Evolutionary conservation across 352 stramenopile genomes (phyloP).

Genomic region (Phytophthora brassicae): DNA sequence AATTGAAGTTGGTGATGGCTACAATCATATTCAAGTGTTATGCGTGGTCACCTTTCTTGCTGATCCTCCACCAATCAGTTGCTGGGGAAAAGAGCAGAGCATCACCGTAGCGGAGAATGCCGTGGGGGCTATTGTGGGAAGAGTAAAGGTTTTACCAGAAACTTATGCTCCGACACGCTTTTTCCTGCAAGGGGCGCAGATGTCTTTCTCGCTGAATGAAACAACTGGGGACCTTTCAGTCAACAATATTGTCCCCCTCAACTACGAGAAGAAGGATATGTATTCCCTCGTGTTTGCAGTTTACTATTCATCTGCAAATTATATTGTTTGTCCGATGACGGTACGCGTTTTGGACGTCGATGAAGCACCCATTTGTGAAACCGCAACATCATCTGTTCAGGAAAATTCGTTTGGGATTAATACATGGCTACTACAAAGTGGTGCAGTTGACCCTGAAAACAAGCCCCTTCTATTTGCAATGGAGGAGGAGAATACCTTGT

Average conservation of each 20-base stretch:
- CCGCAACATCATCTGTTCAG: slow-evolving; percentile 18
- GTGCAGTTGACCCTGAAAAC: slow-evolving; percentile 22
- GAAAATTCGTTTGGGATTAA: slow-evolving; percentile 38
- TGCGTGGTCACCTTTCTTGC: slow-evolving; percentile 24
- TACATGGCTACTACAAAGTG: slow-evolving; percentile 19
- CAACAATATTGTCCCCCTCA: slow-evolving; percentile 29
- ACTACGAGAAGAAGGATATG: slow-evolving; percentile 37
- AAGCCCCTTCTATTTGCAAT: slow-evolving; percentile 14
- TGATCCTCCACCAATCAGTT: slow-evolving; percentile 40
- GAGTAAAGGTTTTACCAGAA: slow-evolving; percentile 12
- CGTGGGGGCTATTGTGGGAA: slow-evolving; percentile 9
- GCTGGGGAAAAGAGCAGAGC: slow-evolving; percentile 18
- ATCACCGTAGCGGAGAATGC: slow-evolving; percentile 23
- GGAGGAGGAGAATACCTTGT: not conserved
- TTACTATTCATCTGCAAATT: slow-evolving; percentile 34
- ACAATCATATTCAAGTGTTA: slow-evolving; percentile 23
- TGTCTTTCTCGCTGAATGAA: slow-evolving; percentile 42
- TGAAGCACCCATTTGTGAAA: slow-evolving; percentile 43
- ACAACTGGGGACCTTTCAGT: slow-evolving; percentile 38
- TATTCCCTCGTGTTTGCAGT: slow-evolving; percentile 42
- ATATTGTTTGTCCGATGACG: slow-evolving; percentile 41
- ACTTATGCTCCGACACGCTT: slow-evolving; percentile 4
- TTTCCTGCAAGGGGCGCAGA: slow-evolving; percentile 3
- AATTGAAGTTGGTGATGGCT: slow-evolving; percentile 24
- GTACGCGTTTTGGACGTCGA: slow-evolving; percentile 51